phyloP scores from a whole-genome alignment of 2,329 filamentous ascomycete genomes.

The Botrytis squamosa region DNA sequence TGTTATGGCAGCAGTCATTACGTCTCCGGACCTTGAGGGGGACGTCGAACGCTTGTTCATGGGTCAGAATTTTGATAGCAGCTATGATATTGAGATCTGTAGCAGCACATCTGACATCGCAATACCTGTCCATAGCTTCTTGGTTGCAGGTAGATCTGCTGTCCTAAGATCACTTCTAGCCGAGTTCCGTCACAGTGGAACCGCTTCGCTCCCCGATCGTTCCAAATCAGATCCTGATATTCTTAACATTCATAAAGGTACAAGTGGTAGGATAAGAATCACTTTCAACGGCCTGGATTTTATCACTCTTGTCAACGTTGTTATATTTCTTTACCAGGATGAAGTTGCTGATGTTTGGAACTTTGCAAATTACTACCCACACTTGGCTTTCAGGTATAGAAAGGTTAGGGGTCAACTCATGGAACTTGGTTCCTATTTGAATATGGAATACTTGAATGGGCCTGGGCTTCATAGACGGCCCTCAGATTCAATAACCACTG shows the following conservation, averaged over 20 bases:
- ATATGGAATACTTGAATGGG: constrained; percentile 67
- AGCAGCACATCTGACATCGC: constrained; percentile 66
- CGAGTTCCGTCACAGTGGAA: constrained; percentile 54
- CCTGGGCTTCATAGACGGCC: constrained; percentile 72
- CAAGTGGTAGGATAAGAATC: constrained; percentile 52
- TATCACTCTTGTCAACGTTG: constrained; percentile 74
- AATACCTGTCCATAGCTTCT: constrained; percentile 80
- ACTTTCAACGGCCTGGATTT: constrained; percentile 72
- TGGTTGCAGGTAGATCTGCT: constrained; percentile 72
- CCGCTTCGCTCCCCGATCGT: constrained; percentile 48
- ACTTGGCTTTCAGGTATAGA: constrained; percentile 70
- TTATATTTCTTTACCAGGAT: constrained; percentile 80
- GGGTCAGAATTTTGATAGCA: constrained; percentile 42
- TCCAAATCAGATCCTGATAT: constrained; percentile 48
- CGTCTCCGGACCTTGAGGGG: constrained; percentile 63
- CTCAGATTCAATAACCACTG: constrained; percentile 60
- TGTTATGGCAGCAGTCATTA: constrained; percentile 54
- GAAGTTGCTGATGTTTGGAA: constrained; percentile 83
- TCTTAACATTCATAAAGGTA: constrained; percentile 54
- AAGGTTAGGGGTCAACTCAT: constrained; percentile 84
- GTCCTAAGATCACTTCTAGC: constrained; percentile 63
- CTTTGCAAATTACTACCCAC: constrained; percentile 60
- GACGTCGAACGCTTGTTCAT: constrained; percentile 56
- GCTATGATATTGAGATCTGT: constrained; percentile 44
- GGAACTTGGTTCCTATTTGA: constrained; percentile 72